phyloP scores from a whole-genome alignment of 2,329 filamentous ascomycete species.

The Lasiodiplodia theobromae region DNA sequence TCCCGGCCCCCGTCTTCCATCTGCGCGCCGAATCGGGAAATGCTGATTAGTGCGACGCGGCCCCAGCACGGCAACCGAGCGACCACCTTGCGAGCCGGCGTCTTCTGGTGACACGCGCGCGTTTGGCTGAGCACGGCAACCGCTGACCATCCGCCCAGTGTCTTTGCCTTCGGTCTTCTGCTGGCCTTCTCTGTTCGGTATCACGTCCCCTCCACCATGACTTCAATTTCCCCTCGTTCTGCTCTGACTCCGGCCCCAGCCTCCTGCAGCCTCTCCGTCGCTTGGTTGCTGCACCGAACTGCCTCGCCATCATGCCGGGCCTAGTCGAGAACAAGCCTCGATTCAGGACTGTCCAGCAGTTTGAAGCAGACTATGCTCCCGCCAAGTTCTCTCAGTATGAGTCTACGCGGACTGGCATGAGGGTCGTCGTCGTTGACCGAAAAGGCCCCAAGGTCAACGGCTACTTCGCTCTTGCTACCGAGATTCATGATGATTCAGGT shows the following conservation, averaged over 20 bases:
- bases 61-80: background rate
- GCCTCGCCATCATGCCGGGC: constrained; percentile 33
- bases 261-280: background rate
- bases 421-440: constrained; percentile 88
- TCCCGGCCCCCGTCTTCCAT: background rate
- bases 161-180: background rate
- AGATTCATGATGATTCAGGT: constrained; percentile 97
- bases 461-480: constrained; percentile 93
- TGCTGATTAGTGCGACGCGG: constrained; percentile 2
- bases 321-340: constrained; percentile 54
- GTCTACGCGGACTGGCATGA: constrained; percentile 92
- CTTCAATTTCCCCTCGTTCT: background rate
- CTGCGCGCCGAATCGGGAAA: background rate
- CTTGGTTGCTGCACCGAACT: background rate
- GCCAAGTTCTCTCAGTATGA: constrained; percentile 94
- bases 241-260: constrained; percentile 2
- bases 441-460: constrained; percentile 94
- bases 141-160: background rate
- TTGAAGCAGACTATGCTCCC: constrained; percentile 89
- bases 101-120: background rate
- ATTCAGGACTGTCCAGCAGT: constrained; percentile 85
- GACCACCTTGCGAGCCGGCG: background rate
- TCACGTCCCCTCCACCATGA: background rate
- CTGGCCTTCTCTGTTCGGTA: constrained; percentile 8
- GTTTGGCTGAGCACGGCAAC: background rate